These are phyloP conservation scores for Trichophyton verrucosum DNA, from an alignment of 2,329 filamentous ascomycete species.

Conservation along the genomic window DNA sequence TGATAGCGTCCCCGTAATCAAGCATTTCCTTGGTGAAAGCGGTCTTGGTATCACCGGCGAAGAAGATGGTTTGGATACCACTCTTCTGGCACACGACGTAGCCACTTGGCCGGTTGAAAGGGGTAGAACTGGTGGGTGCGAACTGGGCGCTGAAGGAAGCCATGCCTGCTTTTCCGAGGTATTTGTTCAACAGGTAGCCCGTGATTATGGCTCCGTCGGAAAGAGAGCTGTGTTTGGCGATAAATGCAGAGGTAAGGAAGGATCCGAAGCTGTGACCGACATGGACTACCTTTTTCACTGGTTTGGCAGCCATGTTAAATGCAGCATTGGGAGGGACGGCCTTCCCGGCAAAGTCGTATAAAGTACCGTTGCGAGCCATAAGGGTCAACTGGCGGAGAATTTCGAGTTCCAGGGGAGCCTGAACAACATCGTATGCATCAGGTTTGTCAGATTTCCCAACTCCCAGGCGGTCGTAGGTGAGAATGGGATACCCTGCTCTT, in stretches of 20 bases:
- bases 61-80: conserved; percentile 15
- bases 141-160: conserved; percentile 11
- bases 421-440: conserved; percentile 30
- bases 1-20: conserved; percentile 14
- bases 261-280: conserved; percentile 30
- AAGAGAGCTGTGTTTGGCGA: conserved; percentile 23
- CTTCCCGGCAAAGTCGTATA: conserved; percentile 17
- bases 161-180: conserved; percentile 8
- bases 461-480: conserved; percentile 32
- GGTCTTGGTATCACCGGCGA: conserved; percentile 9
- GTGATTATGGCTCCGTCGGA: conserved; percentile 31
- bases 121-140: conserved; percentile 5
- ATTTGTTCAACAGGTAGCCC: conserved; percentile 23
- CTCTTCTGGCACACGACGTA: conserved; percentile 9
- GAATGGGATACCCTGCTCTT: conserved; percentile 27
- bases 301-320: conserved; percentile 12
- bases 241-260: conserved; percentile 22
- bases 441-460: conserved; percentile 26
- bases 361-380: conserved; percentile 24
- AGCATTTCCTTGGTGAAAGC: conserved; percentile 13
- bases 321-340: conserved; percentile 4
- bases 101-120: conserved; percentile 8
- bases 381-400: conserved; percentile 28
- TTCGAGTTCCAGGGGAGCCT: conserved; percentile 29
- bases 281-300: conserved; percentile 24